Evolutionary conservation across 2,329 filamentous ascomycete genomes (phyloP), one percentile per base, ranked within the genome.

Genomic region (Arachnopeziza araneosa): DNA sequence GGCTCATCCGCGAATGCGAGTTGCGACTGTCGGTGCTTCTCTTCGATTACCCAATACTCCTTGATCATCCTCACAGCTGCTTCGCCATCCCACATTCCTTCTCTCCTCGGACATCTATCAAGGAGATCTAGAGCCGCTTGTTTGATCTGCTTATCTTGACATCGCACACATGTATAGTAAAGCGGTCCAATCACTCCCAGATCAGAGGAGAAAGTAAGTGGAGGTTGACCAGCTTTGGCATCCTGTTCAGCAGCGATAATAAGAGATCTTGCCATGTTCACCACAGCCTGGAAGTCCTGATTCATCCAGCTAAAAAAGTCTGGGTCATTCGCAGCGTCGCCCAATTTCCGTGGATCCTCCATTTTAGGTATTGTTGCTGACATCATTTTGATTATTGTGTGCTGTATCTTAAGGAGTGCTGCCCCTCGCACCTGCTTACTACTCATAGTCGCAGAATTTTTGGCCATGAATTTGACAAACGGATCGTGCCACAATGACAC

Each of bases 81-180:
- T 7, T 54, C 26, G 52, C 65, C 66, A 55, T 72, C 69, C 70
- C 70, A 72, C 69, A 71, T 71, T 12, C 70, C 70, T 54, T 72
- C 70, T 24, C 66, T 65, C 23, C 70, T 55, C 14, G 67, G 70
- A 57, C 59, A 65, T 6, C 64, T 54, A 12, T 54, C 44, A 4
- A 72, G 55, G 3, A 71, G 59, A 9, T 65, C 63, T 2, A 72
- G 50, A 17, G 68, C 68, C 44, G 66, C 61, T 1, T 52, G 22
- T 19, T 64, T 64, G 19, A 68, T 57, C 0, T 22, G 10, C 8
- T 23, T 14, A n/a, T 58, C 61, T 22, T 51, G 54, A 21, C 64
- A 68, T 53, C 69, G 67, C 1, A 68, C 53, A 48, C 63, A 67
- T 0, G 59, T 59, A 55, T 67, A 71, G 54, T 69, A 72, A 10